Conservation (phyloP, 345 rosid genomes). For the Gossypium rotundifolium region DNA sequence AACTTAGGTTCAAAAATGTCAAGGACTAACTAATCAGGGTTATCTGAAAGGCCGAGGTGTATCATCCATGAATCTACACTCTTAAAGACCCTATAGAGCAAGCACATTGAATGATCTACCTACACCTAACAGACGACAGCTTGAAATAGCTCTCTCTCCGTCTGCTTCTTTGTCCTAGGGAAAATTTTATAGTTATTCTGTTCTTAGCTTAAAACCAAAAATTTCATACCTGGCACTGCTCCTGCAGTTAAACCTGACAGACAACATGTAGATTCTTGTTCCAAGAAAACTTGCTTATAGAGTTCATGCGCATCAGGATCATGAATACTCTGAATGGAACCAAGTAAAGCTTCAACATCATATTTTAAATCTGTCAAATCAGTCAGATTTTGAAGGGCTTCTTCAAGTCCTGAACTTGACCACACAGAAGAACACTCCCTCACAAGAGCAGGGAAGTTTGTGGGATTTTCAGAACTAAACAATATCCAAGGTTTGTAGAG, state of each 20-base stretch:
- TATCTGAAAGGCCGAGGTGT: neutral
- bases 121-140: neutral
- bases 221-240: constrained; percentile 48
- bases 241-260: constrained; percentile 47
- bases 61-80: neutral
- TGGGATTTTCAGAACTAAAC: constrained; percentile 30
- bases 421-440: constrained; percentile 54
- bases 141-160: neutral
- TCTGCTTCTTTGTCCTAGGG: neutral
- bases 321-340: constrained; percentile 44
- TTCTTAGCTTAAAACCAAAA: neutral
- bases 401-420: constrained; percentile 71
- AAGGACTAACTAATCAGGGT: neutral
- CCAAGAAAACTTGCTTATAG: constrained; percentile 37
- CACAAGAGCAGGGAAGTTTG: constrained; percentile 34
- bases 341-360: constrained; percentile 31
- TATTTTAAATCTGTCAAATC: constrained; percentile 24
- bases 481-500: constrained; percentile 78
- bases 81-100: neutral
- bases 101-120: neutral
- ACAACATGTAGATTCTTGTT: constrained; percentile 45
- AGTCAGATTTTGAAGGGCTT: constrained; percentile 45
- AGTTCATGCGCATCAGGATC: constrained; percentile 37
- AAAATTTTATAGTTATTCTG: neutral
- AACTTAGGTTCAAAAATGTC: neutral